A percentile compares a stretch with the other conserved stretches of the same genome.
Evolutionary conservation across 169 alveolate genomes (phyloP).

Genomic region (Plasmodium blacklocki): DNA sequence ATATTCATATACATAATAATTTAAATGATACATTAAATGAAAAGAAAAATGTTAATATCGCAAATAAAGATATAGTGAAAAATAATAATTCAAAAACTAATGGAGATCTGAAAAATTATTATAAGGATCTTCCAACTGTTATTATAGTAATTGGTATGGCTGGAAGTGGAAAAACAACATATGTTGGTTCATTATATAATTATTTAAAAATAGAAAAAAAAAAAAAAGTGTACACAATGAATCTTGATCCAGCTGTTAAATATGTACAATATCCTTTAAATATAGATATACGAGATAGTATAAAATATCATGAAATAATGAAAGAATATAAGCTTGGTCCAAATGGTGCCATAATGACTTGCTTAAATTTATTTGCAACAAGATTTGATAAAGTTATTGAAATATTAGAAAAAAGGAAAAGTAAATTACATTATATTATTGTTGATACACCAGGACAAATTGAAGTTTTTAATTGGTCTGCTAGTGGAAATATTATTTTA

Average conservation of each 20-base stretch:
- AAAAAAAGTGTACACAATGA: constrained; percentile 94
- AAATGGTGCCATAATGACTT: constrained; percentile 99
- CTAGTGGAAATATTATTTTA: constrained; percentile 96
- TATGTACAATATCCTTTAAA: constrained; percentile 71
- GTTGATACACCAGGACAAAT: constrained; percentile 99
- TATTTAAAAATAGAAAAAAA: constrained; percentile 81
- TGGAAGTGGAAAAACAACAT: constrained; percentile 97
- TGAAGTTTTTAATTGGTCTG: constrained; percentile 99
- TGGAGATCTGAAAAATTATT: constrained; percentile 43
- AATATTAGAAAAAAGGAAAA: constrained; percentile 89
- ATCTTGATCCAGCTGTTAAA: constrained; percentile 98
- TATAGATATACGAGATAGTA: constrained; percentile 96
- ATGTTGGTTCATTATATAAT: constrained; percentile 89
- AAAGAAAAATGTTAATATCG: background rate
- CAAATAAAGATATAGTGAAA: background rate
- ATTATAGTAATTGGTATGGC: constrained; percentile 92
- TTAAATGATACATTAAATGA: constrained; percentile 16
- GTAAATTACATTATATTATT: constrained; percentile 92
- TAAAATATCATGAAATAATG: constrained; percentile 97
- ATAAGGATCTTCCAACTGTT: constrained; percentile 64
- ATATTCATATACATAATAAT: background rate
- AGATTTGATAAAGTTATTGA: constrained; percentile 94
- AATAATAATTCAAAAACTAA: background rate
- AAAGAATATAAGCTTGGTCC: constrained; percentile 97
- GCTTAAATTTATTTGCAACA: constrained; percentile 96